Evolutionary conservation across 2,329 filamentous ascomycete species (phyloP).

Genomic region (Diaporthe citri): DNA sequence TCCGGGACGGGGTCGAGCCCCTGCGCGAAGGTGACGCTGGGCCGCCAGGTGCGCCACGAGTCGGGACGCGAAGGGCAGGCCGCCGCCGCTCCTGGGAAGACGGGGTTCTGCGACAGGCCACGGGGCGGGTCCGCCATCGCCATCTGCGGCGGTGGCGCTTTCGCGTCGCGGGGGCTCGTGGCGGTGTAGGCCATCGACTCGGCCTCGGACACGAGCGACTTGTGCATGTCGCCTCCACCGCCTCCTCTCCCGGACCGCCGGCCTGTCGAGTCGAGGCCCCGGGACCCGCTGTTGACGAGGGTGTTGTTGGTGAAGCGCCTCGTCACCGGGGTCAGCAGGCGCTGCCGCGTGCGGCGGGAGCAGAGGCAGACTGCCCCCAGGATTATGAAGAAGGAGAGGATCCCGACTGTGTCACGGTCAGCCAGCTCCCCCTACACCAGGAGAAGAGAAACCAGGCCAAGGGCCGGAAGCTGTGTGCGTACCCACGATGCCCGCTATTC

Average conservation of each 20-base stretch:
- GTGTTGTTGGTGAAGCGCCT: neutral
- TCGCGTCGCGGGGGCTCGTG: neutral
- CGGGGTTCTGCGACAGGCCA: slow-evolving; percentile 10
- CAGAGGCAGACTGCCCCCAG: slow-evolving; percentile 20
- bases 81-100: neutral
- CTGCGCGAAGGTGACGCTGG: slow-evolving; percentile 11
- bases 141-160: neutral
- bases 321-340: slow-evolving; percentile 3
- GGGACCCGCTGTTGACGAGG: neutral
- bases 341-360: slow-evolving; percentile 17
- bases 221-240: neutral
- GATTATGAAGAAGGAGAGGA: slow-evolving; percentile 3
- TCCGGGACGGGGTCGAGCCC: slow-evolving; percentile 6
- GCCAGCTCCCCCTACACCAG: neutral
- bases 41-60: slow-evolving; percentile 2
- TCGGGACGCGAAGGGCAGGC: neutral
- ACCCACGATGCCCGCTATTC: slow-evolving; percentile 28
- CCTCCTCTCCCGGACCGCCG: neutral
- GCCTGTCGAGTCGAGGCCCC: neutral
- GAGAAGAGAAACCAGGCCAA: neutral
- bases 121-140: neutral
- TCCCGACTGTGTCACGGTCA: slow-evolving; percentile 8
- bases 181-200: neutral
- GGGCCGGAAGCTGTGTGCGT: neutral
- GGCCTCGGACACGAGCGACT: slow-evolving; percentile 10